These are phyloP conservation scores for Microsporum canis DNA, from an alignment of 2,329 filamentous ascomycete species.

Conservation along the genomic window DNA sequence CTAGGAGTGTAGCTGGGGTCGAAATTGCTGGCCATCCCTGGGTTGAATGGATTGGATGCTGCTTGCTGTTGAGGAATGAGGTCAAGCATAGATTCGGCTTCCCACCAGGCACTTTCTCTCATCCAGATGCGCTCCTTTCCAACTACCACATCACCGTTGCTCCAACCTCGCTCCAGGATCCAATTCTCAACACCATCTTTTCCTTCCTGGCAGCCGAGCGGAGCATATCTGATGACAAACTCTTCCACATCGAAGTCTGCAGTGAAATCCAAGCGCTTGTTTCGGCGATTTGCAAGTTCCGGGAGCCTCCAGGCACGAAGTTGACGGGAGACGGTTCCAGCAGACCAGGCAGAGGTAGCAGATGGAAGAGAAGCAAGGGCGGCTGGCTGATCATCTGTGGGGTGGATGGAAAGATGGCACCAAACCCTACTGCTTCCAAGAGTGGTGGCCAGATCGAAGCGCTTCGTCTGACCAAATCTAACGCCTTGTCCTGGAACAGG, in stretches of 20 bases:
- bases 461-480: conserved; percentile 61
- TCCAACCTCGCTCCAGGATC: conserved; percentile 92
- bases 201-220: conserved; percentile 78
- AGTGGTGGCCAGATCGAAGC: conserved; percentile 63
- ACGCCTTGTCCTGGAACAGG: conserved; percentile 69
- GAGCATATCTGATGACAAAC: conserved; percentile 70
- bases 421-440: conserved; percentile 80
- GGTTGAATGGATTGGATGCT: conserved; percentile 33
- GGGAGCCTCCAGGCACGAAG: conserved; percentile 85
- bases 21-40: conserved; percentile 48
- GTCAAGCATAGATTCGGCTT: conserved; percentile 92
- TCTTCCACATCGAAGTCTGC: conserved; percentile 93
- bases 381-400: conserved; percentile 73
- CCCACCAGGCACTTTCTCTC: conserved; percentile 90
- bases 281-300: conserved; percentile 92
- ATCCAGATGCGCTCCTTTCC: conserved; percentile 93
- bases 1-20: conserved; percentile 60
- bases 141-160: conserved; percentile 88
- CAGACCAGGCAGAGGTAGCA: conserved; percentile 79
- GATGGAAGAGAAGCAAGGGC: conserved; percentile 61
- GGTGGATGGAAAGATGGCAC: conserved; percentile 88
- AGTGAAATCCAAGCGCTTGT: conserved; percentile 85
- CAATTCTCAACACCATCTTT: conserved; percentile 88
- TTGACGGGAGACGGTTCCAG: conserved; percentile 82
- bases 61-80: conserved; percentile 57